Evolutionary conservation across 2,329 filamentous ascomycete genomes (phyloP).

Genomic region (Claviceps sp.): DNA sequence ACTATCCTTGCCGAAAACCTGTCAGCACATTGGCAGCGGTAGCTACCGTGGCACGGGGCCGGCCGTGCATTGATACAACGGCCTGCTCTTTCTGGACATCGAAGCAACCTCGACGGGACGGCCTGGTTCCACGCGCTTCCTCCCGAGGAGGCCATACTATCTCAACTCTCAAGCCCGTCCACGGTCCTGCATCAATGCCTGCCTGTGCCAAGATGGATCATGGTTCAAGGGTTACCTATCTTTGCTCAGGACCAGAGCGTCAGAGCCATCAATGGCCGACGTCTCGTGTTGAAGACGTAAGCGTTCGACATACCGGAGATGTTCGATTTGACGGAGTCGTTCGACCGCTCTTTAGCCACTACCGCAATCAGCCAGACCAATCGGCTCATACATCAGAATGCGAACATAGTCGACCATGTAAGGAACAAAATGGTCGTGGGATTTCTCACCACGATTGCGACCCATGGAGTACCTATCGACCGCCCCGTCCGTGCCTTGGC

Average conservation of each 20-base stretch:
- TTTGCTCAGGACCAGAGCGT: background rate
- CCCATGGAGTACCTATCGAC: background rate
- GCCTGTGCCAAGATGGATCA: too few relatives aligned
- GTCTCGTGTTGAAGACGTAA: background rate
- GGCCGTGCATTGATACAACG: slow-evolving; percentile 5
- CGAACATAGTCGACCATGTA: background rate
- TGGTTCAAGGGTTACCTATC: too few relatives aligned
- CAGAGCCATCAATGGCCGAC: background rate
- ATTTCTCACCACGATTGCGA: background rate
- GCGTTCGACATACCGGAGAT: too few relatives aligned
- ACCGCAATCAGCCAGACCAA: background rate
- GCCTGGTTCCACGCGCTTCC: background rate
- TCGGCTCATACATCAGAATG: background rate
- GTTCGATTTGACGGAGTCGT: background rate
- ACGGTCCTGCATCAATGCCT: too few relatives aligned
- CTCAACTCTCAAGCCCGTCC: background rate
- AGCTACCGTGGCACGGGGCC: slow-evolving; percentile 8
- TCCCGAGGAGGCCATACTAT: too few relatives aligned
- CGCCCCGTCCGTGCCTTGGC: background rate
- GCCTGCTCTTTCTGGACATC: slow-evolving; percentile 2
- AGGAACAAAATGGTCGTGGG: background rate
- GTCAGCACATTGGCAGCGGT: slow-evolving; percentile 1
- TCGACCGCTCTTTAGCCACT: background rate
- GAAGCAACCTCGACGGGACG: background rate
- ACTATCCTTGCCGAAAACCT: background rate